These are phyloP conservation scores for Amanita rimosa DNA, from an alignment of 768 basidiomycete genomes.

Conservation along the genomic window DNA sequence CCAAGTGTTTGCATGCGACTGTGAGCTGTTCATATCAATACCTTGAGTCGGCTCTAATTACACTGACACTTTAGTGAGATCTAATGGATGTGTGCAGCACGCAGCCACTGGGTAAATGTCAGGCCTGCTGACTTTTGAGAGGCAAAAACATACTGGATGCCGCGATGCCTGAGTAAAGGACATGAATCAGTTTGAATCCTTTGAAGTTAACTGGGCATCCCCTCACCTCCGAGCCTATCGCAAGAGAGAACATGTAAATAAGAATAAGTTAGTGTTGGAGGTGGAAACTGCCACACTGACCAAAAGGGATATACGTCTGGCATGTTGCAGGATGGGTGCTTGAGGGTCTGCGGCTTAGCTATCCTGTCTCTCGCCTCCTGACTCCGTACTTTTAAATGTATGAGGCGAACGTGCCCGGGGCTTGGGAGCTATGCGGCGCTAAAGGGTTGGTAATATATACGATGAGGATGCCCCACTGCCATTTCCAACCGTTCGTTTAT, in stretches of 20 bases:
- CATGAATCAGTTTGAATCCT: constrained; percentile 7
- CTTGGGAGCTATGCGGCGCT: background rate
- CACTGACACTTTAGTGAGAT: constrained; percentile 76
- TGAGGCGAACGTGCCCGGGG: no score
- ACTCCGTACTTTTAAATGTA: background rate
- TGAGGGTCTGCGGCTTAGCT: background rate
- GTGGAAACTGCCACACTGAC: constrained; percentile 18
- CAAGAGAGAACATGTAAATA: constrained; percentile 5
- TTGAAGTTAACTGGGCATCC: constrained; percentile 2
- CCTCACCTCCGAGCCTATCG: constrained; percentile 52
- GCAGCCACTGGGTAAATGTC: constrained; percentile 51
- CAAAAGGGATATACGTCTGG: constrained; percentile 35
- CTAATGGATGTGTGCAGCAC: constrained; percentile 71
- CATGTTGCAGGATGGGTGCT: background rate
- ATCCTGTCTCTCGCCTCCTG: background rate
- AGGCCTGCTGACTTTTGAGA: background rate
- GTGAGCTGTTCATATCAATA: constrained; percentile 2
- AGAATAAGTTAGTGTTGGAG: constrained; percentile 3
- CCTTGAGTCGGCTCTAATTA: background rate
- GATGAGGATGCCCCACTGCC: background rate
- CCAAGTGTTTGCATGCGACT: constrained; percentile 78
- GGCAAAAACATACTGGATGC: constrained; percentile 42
- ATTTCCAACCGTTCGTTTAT: background rate
- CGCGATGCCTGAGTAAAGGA: constrained; percentile 34
- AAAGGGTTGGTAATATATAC: background rate